Conservation (phyloP, 2,329 filamentous ascomycete genomes). For the Penicillium paneum region DNA sequence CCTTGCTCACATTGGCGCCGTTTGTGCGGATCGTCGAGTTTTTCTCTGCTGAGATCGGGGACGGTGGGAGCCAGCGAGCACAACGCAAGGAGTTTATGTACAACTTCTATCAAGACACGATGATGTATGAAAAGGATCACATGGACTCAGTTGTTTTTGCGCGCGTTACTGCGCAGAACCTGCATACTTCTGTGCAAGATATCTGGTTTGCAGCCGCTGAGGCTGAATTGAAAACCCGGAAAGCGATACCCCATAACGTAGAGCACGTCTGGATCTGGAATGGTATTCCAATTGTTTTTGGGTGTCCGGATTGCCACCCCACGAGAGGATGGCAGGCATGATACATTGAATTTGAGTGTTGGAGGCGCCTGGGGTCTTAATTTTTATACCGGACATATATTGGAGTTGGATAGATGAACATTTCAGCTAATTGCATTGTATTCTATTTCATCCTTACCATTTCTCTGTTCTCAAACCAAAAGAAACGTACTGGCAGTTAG, state of each 20-base stretch:
- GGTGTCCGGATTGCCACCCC: conserved; percentile 34
- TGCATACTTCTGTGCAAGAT: conserved; percentile 35
- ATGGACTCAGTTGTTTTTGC: conserved; percentile 40
- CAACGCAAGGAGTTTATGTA: conserved; percentile 45
- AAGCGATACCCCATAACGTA: conserved; percentile 32
- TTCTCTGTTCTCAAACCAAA: background rate
- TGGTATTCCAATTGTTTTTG: conserved; percentile 36
- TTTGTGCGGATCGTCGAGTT: conserved; percentile 42
- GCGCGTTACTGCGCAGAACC: conserved; percentile 25
- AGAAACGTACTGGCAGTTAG: background rate
- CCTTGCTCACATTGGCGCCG: conserved; percentile 40
- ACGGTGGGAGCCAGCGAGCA: conserved; percentile 39
- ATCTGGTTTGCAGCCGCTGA: conserved; percentile 42
- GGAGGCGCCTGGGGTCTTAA: conserved; percentile 10
- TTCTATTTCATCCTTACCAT: background rate
- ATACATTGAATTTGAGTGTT: conserved; percentile 17
- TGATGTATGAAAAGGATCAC: conserved; percentile 36
- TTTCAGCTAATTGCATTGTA: background rate
- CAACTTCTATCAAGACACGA: conserved; percentile 43
- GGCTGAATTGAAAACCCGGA: conserved; percentile 29
- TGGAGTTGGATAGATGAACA: background rate
- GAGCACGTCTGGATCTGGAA: conserved; percentile 36
- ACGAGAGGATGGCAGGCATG: conserved; percentile 33
- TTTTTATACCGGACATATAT: background rate
- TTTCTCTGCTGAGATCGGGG: conserved; percentile 45